Conservation (phyloP, 495 filamentous ascomycete species). For the Rusavskia elegans region DNA sequence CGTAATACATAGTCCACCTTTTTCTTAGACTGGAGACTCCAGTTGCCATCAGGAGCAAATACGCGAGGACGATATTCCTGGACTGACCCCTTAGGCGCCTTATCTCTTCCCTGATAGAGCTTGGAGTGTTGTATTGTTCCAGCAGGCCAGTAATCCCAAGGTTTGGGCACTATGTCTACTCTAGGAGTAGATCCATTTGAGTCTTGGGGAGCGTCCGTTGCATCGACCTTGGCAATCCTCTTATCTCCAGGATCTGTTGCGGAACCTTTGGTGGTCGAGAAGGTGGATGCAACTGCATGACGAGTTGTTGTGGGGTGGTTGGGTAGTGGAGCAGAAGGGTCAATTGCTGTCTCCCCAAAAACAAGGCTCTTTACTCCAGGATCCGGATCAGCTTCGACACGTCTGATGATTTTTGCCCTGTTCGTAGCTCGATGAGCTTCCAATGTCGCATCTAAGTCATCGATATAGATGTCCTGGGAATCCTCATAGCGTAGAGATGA, state of each 20-base stretch:
- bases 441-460: constrained; percentile 26
- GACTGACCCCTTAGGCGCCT: background rate
- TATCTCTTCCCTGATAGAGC: background rate
- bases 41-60: background rate
- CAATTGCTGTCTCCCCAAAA: no score
- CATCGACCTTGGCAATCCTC: background rate
- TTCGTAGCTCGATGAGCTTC: constrained; percentile 35
- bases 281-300: background rate
- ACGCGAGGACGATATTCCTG: background rate
- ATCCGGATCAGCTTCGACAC: background rate
- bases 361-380: background rate
- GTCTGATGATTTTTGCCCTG: constrained; percentile 26
- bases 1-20: background rate
- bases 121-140: background rate
- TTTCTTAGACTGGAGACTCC: background rate
- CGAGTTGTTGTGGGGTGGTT: background rate
- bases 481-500: background rate
- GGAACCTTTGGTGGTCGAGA: background rate
- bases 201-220: background rate
- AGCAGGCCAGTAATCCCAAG: background rate
- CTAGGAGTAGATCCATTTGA: background rate
- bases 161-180: background rate
- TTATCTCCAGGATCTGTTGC: background rate
- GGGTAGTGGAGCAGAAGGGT: no score
- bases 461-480: constrained; percentile 7